Percentiles rank a stretch among this genome's conserved stretches.
Evolutionary conservation across 495 filamentous ascomycete genomes (phyloP).

Genomic region (Hypomontagnella monticulosa): DNA sequence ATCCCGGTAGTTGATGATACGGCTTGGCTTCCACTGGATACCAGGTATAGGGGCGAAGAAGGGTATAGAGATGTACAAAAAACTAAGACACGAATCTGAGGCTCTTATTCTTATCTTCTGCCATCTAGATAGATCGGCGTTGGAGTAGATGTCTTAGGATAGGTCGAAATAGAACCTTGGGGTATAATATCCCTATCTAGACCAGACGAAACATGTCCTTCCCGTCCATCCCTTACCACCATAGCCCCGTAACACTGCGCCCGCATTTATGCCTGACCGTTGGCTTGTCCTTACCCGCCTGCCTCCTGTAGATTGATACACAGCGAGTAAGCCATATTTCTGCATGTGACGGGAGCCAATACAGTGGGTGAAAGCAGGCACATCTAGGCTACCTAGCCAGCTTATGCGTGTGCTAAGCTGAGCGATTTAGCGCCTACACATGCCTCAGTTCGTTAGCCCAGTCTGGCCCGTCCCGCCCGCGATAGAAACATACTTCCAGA

Average conservation of each 20-base stretch:
- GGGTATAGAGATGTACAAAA: no score
- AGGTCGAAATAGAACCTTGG: neutral
- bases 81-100: conserved; percentile 11
- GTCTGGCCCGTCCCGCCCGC: neutral
- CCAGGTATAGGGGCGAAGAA: no score
- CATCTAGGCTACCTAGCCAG: neutral
- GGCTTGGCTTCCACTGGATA: neutral
- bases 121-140: conserved; percentile 8
- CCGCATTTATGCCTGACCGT: conserved; percentile 23
- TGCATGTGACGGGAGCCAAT: conserved; percentile 8
- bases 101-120: conserved; percentile 4
- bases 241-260: neutral
- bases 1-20: conserved; percentile 35
- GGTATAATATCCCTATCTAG: conserved; percentile 10
- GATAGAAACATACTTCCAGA: conserved; percentile 21
- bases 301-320: neutral
- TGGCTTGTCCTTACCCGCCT: neutral
- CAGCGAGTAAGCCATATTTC: conserved; percentile 11
- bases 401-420: conserved; percentile 30
- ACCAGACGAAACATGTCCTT: conserved; percentile 19
- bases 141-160: conserved; percentile 6
- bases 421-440: conserved; percentile 31
- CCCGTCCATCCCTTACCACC: conserved; percentile 19
- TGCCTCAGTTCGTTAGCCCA: conserved; percentile 19
- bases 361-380: neutral